Evolutionary conservation across 2,329 filamentous ascomycete species (phyloP), one percentile per base, ranked within the genome.

Genomic region (Penicillium crustosum): DNA sequence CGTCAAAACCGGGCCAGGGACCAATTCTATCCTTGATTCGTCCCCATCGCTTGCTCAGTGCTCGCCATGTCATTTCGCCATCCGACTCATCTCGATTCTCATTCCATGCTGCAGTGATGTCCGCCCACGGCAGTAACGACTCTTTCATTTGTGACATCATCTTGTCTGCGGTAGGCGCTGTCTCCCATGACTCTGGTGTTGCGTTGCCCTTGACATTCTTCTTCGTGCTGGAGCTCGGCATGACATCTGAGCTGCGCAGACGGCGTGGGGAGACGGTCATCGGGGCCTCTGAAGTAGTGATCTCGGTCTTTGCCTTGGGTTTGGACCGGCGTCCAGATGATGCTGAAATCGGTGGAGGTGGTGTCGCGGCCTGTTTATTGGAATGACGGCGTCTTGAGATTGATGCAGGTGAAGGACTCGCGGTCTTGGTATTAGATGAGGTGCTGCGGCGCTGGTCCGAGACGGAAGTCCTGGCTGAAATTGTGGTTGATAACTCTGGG

Each of bases 101-200:
- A 6, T 55, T 55, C 53, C 53, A 55, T 8, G 21, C 9, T 2
- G 2, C 2, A 2, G 38, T 13, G 29, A 50, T 43, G 0, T 21
- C 29, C 3, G 0, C 1, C 53, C 53, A 55, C 8, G 27, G 10
- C 5, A 35, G 7, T 6, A 21, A n/a, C 0, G 12, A 13, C n/a
- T 55, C 21, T 5, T 23, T 55, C 38, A 51, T 44, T 21, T 51
- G 38, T 1, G 53, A 55, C 53, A 51, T 29, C 23, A 42, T 50
- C 39, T 55, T 55, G 38, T 55, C 53, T 25, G 47, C 47, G 4
- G 6, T 17, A 4, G 17, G 9, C n/a, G 53, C 53, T 9, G 21
- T 8, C 12, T 36, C 47, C 53, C 53, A 55, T 29, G 53, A 55
- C 1, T 19, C 5, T 12, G 53, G 53, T 0, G 29, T 15, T 19